Conservation (phyloP, 2,329 filamentous ascomycete genomes). For the Calonectria honghensis region DNA sequence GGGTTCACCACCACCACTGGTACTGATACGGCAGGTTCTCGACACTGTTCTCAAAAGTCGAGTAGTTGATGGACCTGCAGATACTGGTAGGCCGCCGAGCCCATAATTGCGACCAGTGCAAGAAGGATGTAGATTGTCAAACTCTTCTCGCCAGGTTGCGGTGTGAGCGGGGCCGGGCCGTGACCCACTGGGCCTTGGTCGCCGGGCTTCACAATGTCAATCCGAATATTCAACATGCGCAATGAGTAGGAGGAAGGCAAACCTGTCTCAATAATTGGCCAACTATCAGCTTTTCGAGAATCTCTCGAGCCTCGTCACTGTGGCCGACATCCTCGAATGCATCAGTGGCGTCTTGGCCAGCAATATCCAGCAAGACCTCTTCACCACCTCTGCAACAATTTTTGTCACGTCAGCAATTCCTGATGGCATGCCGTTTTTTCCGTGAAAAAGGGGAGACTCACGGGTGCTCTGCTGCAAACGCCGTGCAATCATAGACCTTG, state of each 20-base stretch:
- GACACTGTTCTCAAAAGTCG: background rate
- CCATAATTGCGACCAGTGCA: conserved; percentile 1
- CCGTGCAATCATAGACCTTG: conserved; percentile 89
- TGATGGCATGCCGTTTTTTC: background rate
- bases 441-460: conserved; percentile 62
- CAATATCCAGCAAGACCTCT: conserved; percentile 30
- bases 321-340: conserved; percentile 42
- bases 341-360: conserved; percentile 38
- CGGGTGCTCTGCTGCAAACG: conserved; percentile 95
- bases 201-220: conserved; percentile 12
- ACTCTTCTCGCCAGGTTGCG: background rate
- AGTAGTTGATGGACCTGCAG: background rate
- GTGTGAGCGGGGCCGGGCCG: background rate
- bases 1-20: background rate
- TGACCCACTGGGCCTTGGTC: conserved; percentile 7
- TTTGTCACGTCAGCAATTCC: background rate
- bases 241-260: background rate
- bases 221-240: background rate
- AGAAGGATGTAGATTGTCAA: conserved; percentile 1
- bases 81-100: conserved; percentile 17
- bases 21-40: background rate
- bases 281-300: conserved; percentile 17
- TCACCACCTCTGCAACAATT: conserved; percentile 28
- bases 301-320: conserved; percentile 39
- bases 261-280: conserved; percentile 5